Conservation (phyloP, 768 basidiomycete species). For the Lactarius indigo region DNA sequence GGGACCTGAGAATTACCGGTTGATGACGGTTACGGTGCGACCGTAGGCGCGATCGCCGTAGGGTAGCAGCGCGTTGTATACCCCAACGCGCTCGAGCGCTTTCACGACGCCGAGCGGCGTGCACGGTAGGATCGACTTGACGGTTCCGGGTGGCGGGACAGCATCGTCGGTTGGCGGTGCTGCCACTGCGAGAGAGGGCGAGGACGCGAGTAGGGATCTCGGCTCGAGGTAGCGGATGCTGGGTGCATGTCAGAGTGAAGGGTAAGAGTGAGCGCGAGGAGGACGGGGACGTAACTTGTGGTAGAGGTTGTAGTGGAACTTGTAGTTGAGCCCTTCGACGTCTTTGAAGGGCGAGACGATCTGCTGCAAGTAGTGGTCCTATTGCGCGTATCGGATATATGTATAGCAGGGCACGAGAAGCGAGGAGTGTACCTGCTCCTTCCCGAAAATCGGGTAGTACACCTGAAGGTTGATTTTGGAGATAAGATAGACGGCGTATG, state of each 20-base stretch:
- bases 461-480: constrained; percentile 48
- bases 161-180: constrained; percentile 43
- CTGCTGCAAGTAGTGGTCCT: constrained; percentile 98
- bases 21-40: constrained; percentile 90
- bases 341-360: constrained; percentile 96
- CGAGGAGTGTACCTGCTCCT: constrained; percentile 61
- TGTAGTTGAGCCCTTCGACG: constrained; percentile 95
- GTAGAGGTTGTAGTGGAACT: constrained; percentile 92
- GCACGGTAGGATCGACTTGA: constrained; percentile 96
- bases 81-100: constrained; percentile 82
- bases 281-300: constrained; percentile 61
- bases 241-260: constrained; percentile 1
- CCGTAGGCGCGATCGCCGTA: constrained; percentile 96
- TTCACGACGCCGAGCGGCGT: constrained; percentile 97
- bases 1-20: constrained; percentile 55
- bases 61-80: constrained; percentile 88
- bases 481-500: background rate
- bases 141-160: constrained; percentile 73
- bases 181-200: constrained; percentile 32
- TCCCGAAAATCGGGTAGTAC: constrained; percentile 95
- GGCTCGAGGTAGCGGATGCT: constrained; percentile 94
- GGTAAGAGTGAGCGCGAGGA: background rate
- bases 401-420: background rate
- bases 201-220: constrained; percentile 53
- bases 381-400: background rate